Evolutionary conservation across 2,329 filamentous ascomycete species (phyloP).

Genomic region (Exophiala mesophila): DNA sequence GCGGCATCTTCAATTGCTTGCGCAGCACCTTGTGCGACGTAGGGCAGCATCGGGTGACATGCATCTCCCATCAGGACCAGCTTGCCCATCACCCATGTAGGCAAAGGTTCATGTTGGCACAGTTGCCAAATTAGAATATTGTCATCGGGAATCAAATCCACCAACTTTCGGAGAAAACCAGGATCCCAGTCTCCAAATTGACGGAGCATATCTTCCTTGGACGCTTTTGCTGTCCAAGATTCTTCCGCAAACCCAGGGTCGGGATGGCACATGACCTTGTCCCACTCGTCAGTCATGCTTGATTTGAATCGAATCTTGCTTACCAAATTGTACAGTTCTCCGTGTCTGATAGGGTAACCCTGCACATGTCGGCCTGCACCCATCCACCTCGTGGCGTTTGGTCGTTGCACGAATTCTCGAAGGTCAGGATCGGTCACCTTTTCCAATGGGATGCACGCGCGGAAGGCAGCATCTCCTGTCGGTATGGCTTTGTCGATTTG

Average conservation of each 20-base stretch:
- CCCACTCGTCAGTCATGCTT: too few relatives aligned
- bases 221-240: conserved; percentile 61
- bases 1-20: conserved; percentile 43
- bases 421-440: conserved; percentile 27
- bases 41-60: conserved; percentile 43
- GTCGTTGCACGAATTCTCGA: conserved; percentile 26
- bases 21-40: conserved; percentile 42
- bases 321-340: conserved; percentile 64
- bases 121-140: conserved; percentile 64
- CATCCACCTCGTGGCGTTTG: conserved; percentile 32
- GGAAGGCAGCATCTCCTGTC: conserved; percentile 31
- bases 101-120: conserved; percentile 56
- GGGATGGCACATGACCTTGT: conserved; percentile 58
- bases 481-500: conserved; percentile 26
- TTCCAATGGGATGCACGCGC: conserved; percentile 26
- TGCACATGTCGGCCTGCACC: conserved; percentile 31
- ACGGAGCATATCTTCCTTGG: conserved; percentile 55
- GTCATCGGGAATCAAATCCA: conserved; percentile 57
- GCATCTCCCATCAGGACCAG: conserved; percentile 40
- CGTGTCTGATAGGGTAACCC: conserved; percentile 38
- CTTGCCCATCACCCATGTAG: conserved; percentile 51
- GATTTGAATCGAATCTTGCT: too few relatives aligned
- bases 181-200: conserved; percentile 59
- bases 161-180: conserved; percentile 54
- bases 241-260: conserved; percentile 56